These are phyloP conservation scores for Penicillium arizonense DNA, from an alignment of 495 filamentous ascomycete genomes.

Conservation along the genomic window DNA sequence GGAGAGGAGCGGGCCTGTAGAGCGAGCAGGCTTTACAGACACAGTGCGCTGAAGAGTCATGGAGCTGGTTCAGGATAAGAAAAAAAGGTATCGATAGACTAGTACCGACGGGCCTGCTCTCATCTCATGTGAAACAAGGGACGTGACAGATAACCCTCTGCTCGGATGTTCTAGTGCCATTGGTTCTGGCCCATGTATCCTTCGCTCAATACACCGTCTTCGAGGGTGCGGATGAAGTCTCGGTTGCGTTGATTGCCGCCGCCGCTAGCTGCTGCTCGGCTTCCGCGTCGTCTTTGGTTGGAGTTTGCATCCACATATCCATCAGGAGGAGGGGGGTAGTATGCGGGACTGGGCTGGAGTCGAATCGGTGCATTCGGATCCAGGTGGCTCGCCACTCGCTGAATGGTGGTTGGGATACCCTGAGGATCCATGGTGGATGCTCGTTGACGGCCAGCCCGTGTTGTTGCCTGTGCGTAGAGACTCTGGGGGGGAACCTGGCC, in stretches of 20 bases:
- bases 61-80: neutral
- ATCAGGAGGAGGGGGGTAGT: constrained; percentile 94
- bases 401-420: constrained; percentile 88
- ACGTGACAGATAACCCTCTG: neutral
- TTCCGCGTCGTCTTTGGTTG: constrained; percentile 75
- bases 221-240: constrained; percentile 90
- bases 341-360: constrained; percentile 92
- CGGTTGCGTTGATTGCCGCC: constrained; percentile 63
- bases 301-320: constrained; percentile 64
- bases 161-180: constrained; percentile 52
- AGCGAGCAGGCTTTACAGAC: neutral
- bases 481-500: constrained; percentile 63
- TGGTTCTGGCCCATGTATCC: constrained; percentile 65
- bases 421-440: constrained; percentile 96
- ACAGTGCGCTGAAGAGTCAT: neutral
- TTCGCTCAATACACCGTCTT: constrained; percentile 88
- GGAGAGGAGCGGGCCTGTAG: constrained; percentile 1
- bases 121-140: neutral
- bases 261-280: constrained; percentile 54
- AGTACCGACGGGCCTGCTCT: neutral
- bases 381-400: constrained; percentile 94
- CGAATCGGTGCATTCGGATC: constrained; percentile 94
- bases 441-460: constrained; percentile 78
- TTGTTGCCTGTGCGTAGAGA: constrained; percentile 83
- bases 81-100: neutral